These are phyloP conservation scores for Fraxinus americana DNA, from an alignment of 257 asterid species.

Conservation along the genomic window DNA sequence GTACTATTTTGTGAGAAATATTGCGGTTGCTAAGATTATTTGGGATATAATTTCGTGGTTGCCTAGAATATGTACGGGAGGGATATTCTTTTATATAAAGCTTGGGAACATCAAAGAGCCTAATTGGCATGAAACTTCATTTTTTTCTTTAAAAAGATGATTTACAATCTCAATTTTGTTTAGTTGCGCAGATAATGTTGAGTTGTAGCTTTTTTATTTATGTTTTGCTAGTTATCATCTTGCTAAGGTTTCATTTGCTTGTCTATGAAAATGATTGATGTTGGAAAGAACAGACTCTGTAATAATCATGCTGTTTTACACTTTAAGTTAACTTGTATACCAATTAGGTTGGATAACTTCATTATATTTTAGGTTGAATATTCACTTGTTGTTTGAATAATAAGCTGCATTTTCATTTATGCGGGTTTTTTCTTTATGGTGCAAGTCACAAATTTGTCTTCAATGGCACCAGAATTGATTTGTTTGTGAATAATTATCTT, in stretches of 20 bases:
- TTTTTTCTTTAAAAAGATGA: background rate
- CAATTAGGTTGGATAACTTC: background rate
- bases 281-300: background rate
- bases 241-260: background rate
- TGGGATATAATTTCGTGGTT: background rate
- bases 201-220: background rate
- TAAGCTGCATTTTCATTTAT: background rate
- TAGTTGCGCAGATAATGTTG: background rate
- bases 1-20: background rate
- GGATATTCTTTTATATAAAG: background rate
- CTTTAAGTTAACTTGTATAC: background rate
- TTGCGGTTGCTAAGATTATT: too few relatives aligned
- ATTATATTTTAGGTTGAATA: background rate
- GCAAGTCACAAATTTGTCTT: background rate
- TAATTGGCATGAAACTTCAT: background rate
- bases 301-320: background rate
- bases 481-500: background rate
- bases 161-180: background rate
- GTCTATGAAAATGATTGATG: background rate
- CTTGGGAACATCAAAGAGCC: background rate
- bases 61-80: background rate
- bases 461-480: background rate
- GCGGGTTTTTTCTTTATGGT: background rate
- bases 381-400: background rate
- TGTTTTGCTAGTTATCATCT: too few relatives aligned